Base-by-base conservation (phyloP, 805 yeast species). In the Candida sithepensis region DNA sequence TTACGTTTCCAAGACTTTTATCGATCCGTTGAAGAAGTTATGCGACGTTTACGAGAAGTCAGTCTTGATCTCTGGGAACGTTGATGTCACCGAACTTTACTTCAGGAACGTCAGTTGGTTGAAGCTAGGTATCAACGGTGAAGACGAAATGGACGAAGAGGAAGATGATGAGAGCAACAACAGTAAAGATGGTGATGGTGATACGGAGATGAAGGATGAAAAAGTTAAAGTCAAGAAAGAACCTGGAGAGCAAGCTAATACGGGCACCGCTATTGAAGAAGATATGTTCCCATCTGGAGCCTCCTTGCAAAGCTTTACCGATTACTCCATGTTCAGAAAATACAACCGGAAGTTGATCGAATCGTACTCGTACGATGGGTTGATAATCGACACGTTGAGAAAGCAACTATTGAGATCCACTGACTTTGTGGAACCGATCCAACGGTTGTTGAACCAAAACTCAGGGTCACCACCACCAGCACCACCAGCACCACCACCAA, bases 51-150 rank as follows among this genome's bases (percentile, higher is more conserved):
- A 75, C 57, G 62, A 71, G 14, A 67, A 69, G 13, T 65, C 58
- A 5, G 61, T 67, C 39, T 45, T 63, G 12, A 63, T 75, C 16
- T 61, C 65, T 24, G 71, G 77, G 6, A 78, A 73, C 22, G 68
- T 75, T 22, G 74, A 78, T 52, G 66, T 77, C 1, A 72, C 84
- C 2, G 78, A 74, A 7, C 56, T 89, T 23, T 84, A 77, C 56
- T 80, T 82, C 52, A 79, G 82, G 57, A 81, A 85, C 54, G 80
- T 82, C 1, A 70, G 72, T 23, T 87, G 95, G 95, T 68, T 87
- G 16, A 72, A 74, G 8, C 56, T 78, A 9, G 56, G 48, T 12
- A 13, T 26, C 18, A 43, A 45, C 13, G 41, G 39, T 5, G 34
- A 41, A 22, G 53, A 52, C 1, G 63, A 48, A 19, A 48, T 43